Evolutionary conservation across 441 rosid species (phyloP).

Genomic region (Eutrema salsugineum): DNA sequence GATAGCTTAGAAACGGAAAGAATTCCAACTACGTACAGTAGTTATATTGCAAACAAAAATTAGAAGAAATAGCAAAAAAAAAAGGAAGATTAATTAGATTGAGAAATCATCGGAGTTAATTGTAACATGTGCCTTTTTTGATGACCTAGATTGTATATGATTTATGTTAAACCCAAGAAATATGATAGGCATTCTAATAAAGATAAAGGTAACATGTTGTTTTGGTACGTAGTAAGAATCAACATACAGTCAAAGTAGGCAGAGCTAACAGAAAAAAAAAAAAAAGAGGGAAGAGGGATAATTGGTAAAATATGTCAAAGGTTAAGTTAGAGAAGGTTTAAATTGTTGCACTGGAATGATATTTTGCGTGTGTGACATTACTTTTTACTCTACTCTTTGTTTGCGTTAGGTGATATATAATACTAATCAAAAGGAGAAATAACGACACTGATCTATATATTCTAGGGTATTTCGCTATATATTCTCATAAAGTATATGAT

Average conservation of each 20-base stretch:
- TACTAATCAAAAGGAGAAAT: neutral
- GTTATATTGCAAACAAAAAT: neutral
- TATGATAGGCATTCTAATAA: neutral
- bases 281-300: neutral
- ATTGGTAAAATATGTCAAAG: conserved; percentile 28
- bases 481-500: neutral
- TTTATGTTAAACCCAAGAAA: neutral
- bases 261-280: conserved; percentile 9
- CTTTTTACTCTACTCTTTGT: neutral
- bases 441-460: neutral
- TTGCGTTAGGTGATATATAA: conserved; percentile 5
- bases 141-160: neutral
- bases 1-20: neutral
- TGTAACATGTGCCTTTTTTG: neutral
- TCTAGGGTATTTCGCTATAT: neutral
- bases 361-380: neutral
- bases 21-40: neutral
- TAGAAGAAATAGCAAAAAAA: neutral
- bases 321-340: conserved; percentile 26
- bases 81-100: neutral
- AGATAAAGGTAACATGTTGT: neutral
- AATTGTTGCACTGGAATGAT: neutral
- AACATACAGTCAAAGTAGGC: conserved; percentile 14
- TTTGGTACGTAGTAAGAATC: conserved; percentile 16
- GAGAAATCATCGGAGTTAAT: neutral